Conservation (phyloP, 2,329 filamentous ascomycete species). For the Tympanopsis confertula region DNA sequence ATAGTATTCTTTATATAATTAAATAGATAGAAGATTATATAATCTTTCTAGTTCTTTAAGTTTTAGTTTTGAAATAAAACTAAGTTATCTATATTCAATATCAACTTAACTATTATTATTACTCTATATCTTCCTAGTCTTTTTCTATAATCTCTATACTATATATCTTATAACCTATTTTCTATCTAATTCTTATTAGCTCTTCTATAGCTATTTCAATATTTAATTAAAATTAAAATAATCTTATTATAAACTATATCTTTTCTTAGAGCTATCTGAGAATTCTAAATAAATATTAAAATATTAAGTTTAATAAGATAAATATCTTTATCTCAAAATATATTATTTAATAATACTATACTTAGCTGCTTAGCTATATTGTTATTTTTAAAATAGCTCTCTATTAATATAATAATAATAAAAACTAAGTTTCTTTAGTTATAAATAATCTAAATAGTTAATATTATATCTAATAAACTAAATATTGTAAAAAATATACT, state of each 20-base stretch:
- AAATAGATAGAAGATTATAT: neutral
- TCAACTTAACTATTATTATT: neutral
- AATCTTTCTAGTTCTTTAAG: neutral
- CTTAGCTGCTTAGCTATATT: neutral
- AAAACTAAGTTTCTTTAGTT: neutral
- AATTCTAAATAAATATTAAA: neutral
- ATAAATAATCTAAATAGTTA: neutral
- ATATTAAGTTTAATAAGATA: neutral
- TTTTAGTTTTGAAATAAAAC: no score
- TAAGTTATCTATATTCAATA: no score
- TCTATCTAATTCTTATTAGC: constrained; percentile 1
- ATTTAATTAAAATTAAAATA: constrained; percentile 1
- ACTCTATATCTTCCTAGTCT: neutral
- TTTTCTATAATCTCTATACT: constrained; percentile 1
- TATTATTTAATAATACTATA: neutral
- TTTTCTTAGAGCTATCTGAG: constrained; percentile 1
- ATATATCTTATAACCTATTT: constrained; percentile 1
- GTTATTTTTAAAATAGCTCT: neutral
- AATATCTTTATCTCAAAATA: neutral
- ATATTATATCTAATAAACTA: neutral
- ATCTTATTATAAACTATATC: constrained; percentile 1
- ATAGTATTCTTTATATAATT: neutral
- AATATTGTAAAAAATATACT: neutral
- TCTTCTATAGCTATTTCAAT: constrained; percentile 1
- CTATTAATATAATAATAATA: neutral